phyloP scores from a whole-genome alignment of 805 yeast genomes.

The Metschnikowia cubensis region DNA sequence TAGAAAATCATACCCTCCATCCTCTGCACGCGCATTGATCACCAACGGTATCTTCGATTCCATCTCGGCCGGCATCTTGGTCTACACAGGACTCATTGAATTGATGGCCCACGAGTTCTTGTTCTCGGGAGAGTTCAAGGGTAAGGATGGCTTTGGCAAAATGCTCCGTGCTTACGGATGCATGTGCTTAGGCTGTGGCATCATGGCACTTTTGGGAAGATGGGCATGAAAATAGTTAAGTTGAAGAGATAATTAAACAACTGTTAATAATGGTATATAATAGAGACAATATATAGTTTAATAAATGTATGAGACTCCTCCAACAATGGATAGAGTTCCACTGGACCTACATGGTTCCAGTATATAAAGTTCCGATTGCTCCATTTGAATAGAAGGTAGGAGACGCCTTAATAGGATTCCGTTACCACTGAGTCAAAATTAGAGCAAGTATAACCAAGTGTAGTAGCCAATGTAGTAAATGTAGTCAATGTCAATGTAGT shows the following conservation, averaged over 20 bases:
- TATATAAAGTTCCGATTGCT: too few relatives aligned
- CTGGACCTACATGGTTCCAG: too few relatives aligned
- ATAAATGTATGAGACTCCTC: neutral
- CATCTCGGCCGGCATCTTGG: conserved; percentile 32
- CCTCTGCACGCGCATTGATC: conserved; percentile 30
- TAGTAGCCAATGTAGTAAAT: too few relatives aligned
- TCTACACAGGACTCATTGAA: conserved; percentile 35
- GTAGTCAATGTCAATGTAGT: too few relatives aligned
- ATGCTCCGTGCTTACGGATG: conserved; percentile 24
- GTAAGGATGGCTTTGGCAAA: conserved; percentile 17
- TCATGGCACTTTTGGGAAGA: conserved; percentile 33
- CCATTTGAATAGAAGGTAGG: too few relatives aligned
- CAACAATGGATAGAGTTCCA: neutral
- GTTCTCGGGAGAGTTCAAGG: conserved; percentile 27
- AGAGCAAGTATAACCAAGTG: too few relatives aligned
- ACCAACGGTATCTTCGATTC: conserved; percentile 34
- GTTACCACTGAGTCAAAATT: too few relatives aligned
- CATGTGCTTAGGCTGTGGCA: conserved; percentile 26
- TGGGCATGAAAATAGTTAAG: conserved; percentile 27
- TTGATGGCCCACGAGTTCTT: conserved; percentile 39
- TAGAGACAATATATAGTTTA: too few relatives aligned
- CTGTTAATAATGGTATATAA: too few relatives aligned
- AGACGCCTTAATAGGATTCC: too few relatives aligned
- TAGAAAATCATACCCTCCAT: conserved; percentile 29
- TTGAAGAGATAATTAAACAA: neutral